Evolutionary conservation across 345 rosid species (phyloP).

Genomic region (Aquilaria malaccensis): DNA sequence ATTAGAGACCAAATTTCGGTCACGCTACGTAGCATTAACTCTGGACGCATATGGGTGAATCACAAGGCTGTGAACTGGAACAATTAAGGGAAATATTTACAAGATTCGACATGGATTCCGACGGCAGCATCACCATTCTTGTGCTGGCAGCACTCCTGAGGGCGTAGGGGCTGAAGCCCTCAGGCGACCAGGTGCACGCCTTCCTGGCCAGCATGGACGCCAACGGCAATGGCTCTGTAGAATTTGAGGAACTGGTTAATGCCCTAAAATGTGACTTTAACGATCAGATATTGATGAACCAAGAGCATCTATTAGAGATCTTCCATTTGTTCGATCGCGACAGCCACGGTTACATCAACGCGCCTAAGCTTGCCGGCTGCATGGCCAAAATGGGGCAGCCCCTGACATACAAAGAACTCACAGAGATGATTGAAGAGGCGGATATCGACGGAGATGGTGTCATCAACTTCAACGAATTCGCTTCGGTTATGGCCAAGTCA

Average conservation of each 20-base stretch:
- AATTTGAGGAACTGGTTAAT: slow-evolving; percentile 69
- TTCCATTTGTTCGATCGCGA: slow-evolving; percentile 71
- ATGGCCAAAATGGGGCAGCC: slow-evolving; percentile 96
- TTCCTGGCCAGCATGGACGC: slow-evolving; percentile 70
- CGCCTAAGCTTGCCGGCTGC: slow-evolving; percentile 70
- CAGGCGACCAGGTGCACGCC: slow-evolving; percentile 66
- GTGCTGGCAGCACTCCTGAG: slow-evolving; percentile 84
- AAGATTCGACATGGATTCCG: slow-evolving; percentile 82
- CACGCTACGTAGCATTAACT: background rate
- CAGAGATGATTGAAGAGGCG: slow-evolving; percentile 76
- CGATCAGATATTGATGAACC: slow-evolving; percentile 45
- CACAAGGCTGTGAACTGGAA: slow-evolving; percentile 33
- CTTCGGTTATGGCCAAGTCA: slow-evolving; percentile 69
- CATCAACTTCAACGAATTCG: slow-evolving; percentile 68
- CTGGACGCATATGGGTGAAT: background rate
- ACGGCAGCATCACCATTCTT: slow-evolving; percentile 83
- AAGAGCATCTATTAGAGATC: slow-evolving; percentile 48
- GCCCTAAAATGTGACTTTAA: slow-evolving; percentile 50
- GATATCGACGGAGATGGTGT: slow-evolving; percentile 77
- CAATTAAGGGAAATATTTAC: slow-evolving; percentile 56
- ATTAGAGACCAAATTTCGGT: too few relatives aligned
- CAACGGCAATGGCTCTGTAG: slow-evolving; percentile 69
- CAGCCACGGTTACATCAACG: slow-evolving; percentile 71
- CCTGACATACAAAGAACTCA: slow-evolving; percentile 55
- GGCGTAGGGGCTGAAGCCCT: slow-evolving; percentile 69